Evolutionary conservation across 371 early-diverging fungal species (phyloP).

Genomic region (Actinomucor elegans): DNA sequence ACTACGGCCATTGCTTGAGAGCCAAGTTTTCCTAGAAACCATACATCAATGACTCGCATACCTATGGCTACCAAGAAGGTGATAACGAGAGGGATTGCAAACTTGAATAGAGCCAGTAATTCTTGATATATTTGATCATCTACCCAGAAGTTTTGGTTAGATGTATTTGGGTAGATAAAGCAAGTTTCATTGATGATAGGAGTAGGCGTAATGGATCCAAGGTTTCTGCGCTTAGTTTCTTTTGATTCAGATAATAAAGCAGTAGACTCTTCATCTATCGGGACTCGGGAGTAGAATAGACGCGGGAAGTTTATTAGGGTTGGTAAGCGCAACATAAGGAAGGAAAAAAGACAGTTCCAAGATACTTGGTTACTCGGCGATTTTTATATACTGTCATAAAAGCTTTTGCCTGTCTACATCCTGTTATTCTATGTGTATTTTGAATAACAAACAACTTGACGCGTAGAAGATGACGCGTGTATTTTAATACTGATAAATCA

Average conservation of each 20-base stretch:
- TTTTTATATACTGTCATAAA: too few relatives aligned
- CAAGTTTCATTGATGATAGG: background rate
- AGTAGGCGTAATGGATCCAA: background rate
- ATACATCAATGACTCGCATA: constrained; percentile 32
- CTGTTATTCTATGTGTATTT: too few relatives aligned
- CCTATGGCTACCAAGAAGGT: constrained; percentile 33
- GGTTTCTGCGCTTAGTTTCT: background rate
- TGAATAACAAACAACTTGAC: too few relatives aligned
- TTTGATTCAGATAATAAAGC: background rate
- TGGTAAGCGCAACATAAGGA: constrained; percentile 3
- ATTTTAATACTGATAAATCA: too few relatives aligned
- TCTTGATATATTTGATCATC: background rate
- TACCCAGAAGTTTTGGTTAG: background rate
- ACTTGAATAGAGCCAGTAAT: background rate
- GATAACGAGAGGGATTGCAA: constrained; percentile 29
- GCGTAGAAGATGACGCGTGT: too few relatives aligned
- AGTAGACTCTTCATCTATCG: background rate
- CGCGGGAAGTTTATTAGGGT: background rate
- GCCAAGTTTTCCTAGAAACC: constrained; percentile 31
- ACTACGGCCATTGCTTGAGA: constrained; percentile 35
- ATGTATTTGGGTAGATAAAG: background rate
- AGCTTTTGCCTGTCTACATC: too few relatives aligned
- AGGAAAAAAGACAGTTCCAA: background rate
- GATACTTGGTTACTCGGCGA: too few relatives aligned
- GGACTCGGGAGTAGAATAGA: background rate